Evolutionary conservation across 495 filamentous ascomycete genomes (phyloP), one percentile per base, ranked within the genome.

Genomic region (Hamigera avellanea): DNA sequence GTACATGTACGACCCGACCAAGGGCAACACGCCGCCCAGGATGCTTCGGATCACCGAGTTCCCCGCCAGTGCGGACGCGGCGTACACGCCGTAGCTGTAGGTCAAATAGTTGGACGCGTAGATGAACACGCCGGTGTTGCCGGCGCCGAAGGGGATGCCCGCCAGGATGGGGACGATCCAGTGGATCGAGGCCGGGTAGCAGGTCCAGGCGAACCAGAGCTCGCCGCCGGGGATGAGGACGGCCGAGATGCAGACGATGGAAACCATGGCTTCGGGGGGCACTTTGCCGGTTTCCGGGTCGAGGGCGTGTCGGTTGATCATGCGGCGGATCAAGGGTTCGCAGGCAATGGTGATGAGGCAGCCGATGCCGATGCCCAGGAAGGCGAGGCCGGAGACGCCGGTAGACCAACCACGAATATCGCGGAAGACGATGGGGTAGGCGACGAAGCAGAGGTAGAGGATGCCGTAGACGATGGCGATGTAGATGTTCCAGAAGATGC

Each of bases 391-490:
- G 0, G 76, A 72, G 13, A 81, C 44, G 13, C 78, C 74, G 1
- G 73, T 57, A 3, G 62, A 62, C 85, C 85, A 93, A 37, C 78
- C 78, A 10, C 85, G 79, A 36, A 83, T 61, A 2, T 76, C 57
- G 12, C 65, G 58, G 57, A 89, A 91, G 37, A 91, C 76, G 26
- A 88, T 76, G 1, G 86, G 86, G 45, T 78, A 80, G 12, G 83
- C 81, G 13, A 86, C 73, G 58, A 93, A 93, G 58, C 85, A 87
- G 23, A 93, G 70, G 52, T 93, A 93, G 0, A 93, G 66, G 35
- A 87, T 84, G 12, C 71, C 78, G 52, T 75, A 75, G 23, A 75
- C 56, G 32, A 84, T 56, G 14, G 75, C 73, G 37, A 82, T 73
- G 43, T 82, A 83, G 29, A 79, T 46, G 50, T 89, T 79, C 73